Conservation (phyloP, 345 rosid genomes). For the Corchorus capsularis region DNA sequence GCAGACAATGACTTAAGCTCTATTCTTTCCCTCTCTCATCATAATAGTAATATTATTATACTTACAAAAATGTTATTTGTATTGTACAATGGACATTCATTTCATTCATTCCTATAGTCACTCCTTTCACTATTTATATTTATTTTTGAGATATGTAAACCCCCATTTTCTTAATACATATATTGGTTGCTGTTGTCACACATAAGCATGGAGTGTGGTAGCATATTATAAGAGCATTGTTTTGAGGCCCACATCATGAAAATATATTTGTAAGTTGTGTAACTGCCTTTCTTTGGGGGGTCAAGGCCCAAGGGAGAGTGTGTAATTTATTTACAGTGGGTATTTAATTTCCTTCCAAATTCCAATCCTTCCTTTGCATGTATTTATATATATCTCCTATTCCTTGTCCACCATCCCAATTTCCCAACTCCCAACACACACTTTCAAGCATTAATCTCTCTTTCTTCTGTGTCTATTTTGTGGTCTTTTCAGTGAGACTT, state of each 20-base stretch:
- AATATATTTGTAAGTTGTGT: neutral
- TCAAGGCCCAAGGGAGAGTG: neutral
- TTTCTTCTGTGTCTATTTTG: neutral
- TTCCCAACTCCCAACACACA: neutral
- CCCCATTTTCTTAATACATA: too few species aligned
- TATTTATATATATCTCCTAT: slow-evolving; percentile 31
- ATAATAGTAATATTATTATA: neutral
- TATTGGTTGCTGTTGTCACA: slow-evolving; percentile 16
- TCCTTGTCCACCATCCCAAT: slow-evolving; percentile 14
- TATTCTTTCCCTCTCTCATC: slow-evolving; percentile 7
- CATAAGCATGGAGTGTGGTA: slow-evolving; percentile 9
- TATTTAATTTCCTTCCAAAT: too few species aligned
- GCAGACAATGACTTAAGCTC: slow-evolving; percentile 30
- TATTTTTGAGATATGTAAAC: too few species aligned
- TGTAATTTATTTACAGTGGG: neutral
- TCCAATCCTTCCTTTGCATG: slow-evolving; percentile 28
- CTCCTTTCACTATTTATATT: too few species aligned
- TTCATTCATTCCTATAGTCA: too few species aligned
- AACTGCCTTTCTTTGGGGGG: slow-evolving; percentile 4
- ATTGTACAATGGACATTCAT: too few species aligned
- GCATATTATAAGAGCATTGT: neutral
- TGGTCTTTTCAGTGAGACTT: neutral
- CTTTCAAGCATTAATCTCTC: neutral
- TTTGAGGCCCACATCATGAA: slow-evolving; percentile 18
- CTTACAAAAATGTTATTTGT: too few species aligned